A percentile compares a stretch with the other conserved stretches of the same genome.
Evolutionary conservation across 441 rosid species (phyloP).

Genomic region (Gossypium gossypioides): DNA sequence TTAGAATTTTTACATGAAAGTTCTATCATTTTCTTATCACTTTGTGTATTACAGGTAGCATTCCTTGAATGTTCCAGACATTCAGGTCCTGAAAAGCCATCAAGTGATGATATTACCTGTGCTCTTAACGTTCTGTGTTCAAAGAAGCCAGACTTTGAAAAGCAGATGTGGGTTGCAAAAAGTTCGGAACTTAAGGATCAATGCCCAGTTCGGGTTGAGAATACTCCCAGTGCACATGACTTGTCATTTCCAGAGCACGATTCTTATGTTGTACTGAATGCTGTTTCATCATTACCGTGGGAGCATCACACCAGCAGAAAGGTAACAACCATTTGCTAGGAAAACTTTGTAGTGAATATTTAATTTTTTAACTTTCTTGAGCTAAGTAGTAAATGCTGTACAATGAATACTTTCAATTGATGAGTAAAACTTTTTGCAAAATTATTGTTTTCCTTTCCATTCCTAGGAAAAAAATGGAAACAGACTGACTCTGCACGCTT

Average conservation of each 20-base stretch:
- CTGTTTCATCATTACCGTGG: conserved; percentile 17
- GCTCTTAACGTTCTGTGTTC: conserved; percentile 31
- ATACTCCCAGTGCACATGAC: conserved; percentile 17
- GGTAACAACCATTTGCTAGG: conserved; percentile 27
- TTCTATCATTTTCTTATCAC: conserved; percentile 7
- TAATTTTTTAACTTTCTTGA: background rate
- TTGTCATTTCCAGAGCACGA: conserved; percentile 17
- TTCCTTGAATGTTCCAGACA: conserved; percentile 36
- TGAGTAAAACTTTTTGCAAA: background rate
- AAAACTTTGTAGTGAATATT: conserved; percentile 8
- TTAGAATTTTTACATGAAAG: background rate
- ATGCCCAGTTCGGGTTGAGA: conserved; percentile 35
- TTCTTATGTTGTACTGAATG: conserved; percentile 19
- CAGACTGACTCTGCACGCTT: background rate
- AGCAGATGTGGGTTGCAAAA: conserved; percentile 26
- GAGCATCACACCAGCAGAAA: conserved; percentile 21
- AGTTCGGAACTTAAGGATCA: conserved; percentile 26
- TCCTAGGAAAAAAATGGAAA: too few relatives aligned
- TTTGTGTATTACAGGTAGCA: conserved; percentile 27
- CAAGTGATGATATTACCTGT: conserved; percentile 28
- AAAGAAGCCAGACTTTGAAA: conserved; percentile 27
- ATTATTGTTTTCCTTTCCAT: too few relatives aligned
- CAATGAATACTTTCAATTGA: background rate
- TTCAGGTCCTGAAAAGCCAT: conserved; percentile 22
- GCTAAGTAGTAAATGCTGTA: background rate